Evolutionary conservation across 345 rosid genomes (phyloP).

Genomic region (Syzygium jambos): DNA sequence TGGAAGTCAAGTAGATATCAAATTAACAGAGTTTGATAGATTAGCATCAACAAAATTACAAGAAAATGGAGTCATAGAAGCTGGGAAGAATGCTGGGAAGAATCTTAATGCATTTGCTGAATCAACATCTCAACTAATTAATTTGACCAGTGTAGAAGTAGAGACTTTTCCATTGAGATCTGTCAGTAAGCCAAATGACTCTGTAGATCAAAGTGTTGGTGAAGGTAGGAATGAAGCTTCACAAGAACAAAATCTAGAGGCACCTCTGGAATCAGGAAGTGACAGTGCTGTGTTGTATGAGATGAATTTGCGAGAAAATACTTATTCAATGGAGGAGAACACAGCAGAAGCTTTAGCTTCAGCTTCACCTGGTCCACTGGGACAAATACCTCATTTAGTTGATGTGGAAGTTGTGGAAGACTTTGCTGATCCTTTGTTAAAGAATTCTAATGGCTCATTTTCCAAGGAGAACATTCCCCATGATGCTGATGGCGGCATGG

Average conservation of each 20-base stretch:
- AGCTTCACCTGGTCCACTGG: background rate
- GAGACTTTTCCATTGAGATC: constrained; percentile 12
- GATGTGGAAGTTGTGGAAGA: background rate
- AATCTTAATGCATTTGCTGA: background rate
- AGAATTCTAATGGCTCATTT: constrained; percentile 11
- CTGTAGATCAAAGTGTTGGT: background rate
- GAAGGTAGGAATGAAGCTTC: background rate
- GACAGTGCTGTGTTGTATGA: background rate
- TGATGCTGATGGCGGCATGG: constrained; percentile 6
- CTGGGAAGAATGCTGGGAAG: background rate
- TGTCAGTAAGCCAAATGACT: background rate
- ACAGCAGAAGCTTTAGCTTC: background rate
- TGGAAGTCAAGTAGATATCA: constrained; percentile 14
- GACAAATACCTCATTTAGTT: background rate
- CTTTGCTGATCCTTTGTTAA: constrained; percentile 8
- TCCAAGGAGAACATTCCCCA: background rate
- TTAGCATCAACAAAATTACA: constrained; percentile 7
- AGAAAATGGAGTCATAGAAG: constrained; percentile 7
- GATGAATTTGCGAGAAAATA: constrained; percentile 1
- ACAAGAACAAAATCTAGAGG: background rate
- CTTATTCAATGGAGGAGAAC: constrained; percentile 5
- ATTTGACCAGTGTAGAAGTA: constrained; percentile 1
- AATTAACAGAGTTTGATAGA: constrained; percentile 15
- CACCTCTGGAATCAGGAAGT: background rate
- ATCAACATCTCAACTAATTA: background rate